Conservation (phyloP, 345 rosid species). For the Acer negundo region DNA sequence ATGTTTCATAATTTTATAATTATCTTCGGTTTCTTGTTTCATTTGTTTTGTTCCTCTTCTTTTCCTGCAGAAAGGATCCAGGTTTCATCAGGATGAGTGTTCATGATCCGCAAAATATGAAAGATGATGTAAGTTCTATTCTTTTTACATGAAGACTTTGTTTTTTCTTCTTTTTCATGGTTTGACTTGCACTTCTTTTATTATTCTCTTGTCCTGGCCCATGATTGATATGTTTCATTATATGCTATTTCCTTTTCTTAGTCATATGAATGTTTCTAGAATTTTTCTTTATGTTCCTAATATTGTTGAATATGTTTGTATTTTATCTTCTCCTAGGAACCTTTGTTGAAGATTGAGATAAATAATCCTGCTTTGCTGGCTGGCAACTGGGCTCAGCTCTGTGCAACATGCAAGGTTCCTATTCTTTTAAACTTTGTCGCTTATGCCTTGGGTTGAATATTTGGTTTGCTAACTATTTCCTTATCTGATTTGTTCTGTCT, state of each 20-base stretch:
- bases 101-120: constrained; percentile 78
- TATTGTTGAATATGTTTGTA: neutral
- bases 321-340: constrained; percentile 56
- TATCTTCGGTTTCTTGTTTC: neutral
- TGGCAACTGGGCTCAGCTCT: constrained; percentile 98
- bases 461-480: constrained; percentile 16
- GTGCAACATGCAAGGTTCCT: constrained; percentile 95
- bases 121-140: constrained; percentile 77
- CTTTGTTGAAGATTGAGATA: constrained; percentile 84
- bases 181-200: neutral
- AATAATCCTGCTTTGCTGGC: constrained; percentile 91
- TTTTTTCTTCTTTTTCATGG: neutral
- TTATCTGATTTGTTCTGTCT: constrained; percentile 19
- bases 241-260: neutral
- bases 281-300: neutral
- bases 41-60: neutral
- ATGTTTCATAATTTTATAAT: neutral
- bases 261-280: neutral
- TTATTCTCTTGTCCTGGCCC: neutral
- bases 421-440: constrained; percentile 11
- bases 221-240: neutral
- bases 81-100: constrained; percentile 85
- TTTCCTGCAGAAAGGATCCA: constrained; percentile 83
- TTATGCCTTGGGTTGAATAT: constrained; percentile 3
- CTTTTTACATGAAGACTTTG: constrained; percentile 1